Base-by-base conservation (phyloP, 1,284 basidiomycete species). In the Pyrrhoderma noxium region DNA sequence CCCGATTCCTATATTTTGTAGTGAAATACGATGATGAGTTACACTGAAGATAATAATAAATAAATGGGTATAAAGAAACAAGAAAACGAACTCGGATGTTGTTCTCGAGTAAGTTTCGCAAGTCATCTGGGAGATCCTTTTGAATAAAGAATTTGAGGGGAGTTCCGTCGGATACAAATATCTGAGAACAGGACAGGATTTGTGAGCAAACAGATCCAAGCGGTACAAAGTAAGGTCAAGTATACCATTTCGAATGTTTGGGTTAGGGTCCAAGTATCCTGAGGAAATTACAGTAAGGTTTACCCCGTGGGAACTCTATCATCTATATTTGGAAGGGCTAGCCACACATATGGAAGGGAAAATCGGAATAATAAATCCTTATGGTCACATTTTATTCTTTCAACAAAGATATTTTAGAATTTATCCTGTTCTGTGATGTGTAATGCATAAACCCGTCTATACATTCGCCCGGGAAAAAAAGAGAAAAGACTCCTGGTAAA, bases 91-190 rank as follows among this genome's bases (percentile, higher is more conserved):
- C 85, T 1, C 79, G 76, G 49, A 89, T 83, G 18, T 75, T 79
- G 61, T 85, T 79, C 59, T 77, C 80, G 25, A 89, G 63, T 52
- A 83, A 78, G 3, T 75, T 75, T 58, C 85, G 80, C n/a, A 76
- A 69, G 56, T 81, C 76, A 52, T 80, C 72, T 2, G 76, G 67
- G n/a, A 89, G 71, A 62, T 88, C 85, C 60, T 84, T 85, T 61
- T 87, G 84, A 34, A 89, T 76, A 64, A 88, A 89, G 63, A 89
- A 89, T 62, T 89, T 89, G 70, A 86, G 65, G 3, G 84, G 73
- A 45, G 82, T 63, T 38, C 80, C 79, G 59, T 62, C 65, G 59
- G 84, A 82, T 63, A 83, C 80, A 54, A 88, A 87, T 55, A 87
- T 79, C 46, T 78, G 23, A 40, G 21, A 40, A n/a, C 11, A 31